Evolutionary conservation across 2,329 filamentous ascomycete species (phyloP).

Genomic region (Nemania sp.): DNA sequence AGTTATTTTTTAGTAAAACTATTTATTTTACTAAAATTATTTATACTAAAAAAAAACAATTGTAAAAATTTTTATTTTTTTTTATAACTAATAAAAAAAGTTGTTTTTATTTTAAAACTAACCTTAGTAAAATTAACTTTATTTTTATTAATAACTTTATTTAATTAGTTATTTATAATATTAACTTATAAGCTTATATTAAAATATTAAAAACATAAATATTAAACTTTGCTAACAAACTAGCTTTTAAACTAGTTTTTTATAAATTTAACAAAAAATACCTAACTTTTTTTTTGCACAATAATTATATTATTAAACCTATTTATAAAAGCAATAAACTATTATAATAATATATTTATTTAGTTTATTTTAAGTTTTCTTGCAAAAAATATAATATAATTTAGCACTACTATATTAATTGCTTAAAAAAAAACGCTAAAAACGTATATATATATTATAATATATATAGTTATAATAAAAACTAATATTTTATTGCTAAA

Average conservation of each 20-base stretch:
- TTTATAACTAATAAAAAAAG: not conserved
- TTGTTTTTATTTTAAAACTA: no score
- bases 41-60: not conserved
- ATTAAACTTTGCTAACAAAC: no score
- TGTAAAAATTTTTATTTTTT: not conserved
- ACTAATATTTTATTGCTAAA: not conserved
- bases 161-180: no score
- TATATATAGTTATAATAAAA: not conserved
- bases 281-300: no score
- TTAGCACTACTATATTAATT: not conserved
- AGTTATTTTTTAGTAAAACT: not conserved
- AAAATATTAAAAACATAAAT: no score
- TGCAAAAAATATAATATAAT: no score
- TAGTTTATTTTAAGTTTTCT: not conserved
- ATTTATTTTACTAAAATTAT: conserved; percentile 2
- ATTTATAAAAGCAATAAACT: not conserved
- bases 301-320: not conserved
- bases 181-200: no score
- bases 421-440: not conserved
- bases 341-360: not conserved
- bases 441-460: not conserved
- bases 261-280: not conserved
- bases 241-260: not conserved
- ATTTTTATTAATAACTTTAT: no score
- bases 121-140: no score